phyloP scores from a whole-genome alignment of 495 filamentous ascomycete genomes.

The Daldinia caldariorum region DNA sequence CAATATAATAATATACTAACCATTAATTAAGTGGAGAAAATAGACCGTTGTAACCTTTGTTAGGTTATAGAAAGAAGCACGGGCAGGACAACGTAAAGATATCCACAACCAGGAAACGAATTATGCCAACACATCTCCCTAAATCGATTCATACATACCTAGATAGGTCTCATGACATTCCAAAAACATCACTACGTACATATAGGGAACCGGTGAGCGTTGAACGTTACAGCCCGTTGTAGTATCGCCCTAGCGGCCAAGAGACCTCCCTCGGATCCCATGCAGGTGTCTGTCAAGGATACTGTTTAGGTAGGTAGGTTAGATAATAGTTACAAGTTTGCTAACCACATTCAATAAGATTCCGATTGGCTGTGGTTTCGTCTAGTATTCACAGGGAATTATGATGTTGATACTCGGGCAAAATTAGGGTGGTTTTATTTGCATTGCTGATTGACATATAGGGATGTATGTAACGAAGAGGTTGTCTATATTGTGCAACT shows the following conservation, averaged over 20 bases:
- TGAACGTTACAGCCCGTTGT: conserved; percentile 3
- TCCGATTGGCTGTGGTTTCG: neutral
- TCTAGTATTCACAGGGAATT: neutral
- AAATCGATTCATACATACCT: neutral
- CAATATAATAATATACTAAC: neutral
- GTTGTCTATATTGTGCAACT: neutral
- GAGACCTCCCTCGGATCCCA: conserved; percentile 1
- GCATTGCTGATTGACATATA: neutral
- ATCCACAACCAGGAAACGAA: conserved; percentile 3
- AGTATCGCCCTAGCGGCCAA: neutral
- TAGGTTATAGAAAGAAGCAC: neutral
- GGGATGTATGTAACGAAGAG: neutral
- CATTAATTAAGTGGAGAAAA: conserved; percentile 1
- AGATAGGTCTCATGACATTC: conserved; percentile 1
- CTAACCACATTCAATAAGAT: neutral
- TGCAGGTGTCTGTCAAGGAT: conserved; percentile 4
- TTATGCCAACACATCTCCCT: neutral
- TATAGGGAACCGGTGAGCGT: conserved; percentile 1
- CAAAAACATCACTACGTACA: neutral
- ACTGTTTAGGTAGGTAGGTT: neutral
- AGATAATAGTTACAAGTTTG: conserved; percentile 4
- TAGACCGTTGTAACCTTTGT: neutral
- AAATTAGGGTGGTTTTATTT: neutral
- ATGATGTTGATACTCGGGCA: neutral
- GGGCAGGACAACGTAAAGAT: neutral